phyloP scores from a whole-genome alignment of 2,329 filamentous ascomycete species.

The Ophiostoma quercus region DNA sequence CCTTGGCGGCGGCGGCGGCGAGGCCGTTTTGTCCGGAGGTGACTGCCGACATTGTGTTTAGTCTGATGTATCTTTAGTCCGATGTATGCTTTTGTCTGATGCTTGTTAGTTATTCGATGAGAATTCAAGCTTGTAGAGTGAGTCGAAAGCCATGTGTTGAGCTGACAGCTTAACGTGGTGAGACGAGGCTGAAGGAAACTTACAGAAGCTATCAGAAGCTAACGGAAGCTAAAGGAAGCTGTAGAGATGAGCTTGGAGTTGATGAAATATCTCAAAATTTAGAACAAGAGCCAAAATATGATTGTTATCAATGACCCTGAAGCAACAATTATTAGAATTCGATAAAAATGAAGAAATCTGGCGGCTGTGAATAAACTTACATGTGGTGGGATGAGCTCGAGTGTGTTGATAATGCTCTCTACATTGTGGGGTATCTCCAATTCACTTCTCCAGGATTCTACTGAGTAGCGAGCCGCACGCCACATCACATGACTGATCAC shows the following conservation, averaged over 20 bases:
- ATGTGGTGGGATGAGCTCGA: background rate
- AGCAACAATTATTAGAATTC: no score
- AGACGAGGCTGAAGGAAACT: conserved; percentile 1
- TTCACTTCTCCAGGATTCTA: no score
- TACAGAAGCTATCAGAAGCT: background rate
- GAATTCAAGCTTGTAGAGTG: background rate
- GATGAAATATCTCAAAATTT: background rate
- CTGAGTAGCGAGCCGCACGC: background rate
- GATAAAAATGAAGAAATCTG: background rate
- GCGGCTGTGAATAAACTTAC: background rate
- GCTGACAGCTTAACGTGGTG: background rate
- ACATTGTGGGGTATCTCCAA: background rate
- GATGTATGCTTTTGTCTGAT: conserved; percentile 2
- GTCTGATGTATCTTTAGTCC: background rate
- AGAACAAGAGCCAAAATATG: background rate
- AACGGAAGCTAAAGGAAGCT: background rate
- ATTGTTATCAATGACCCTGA: background rate
- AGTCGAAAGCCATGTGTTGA: background rate
- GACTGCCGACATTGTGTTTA: conserved; percentile 43
- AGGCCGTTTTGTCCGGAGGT: conserved; percentile 57
- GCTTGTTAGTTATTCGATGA: background rate
- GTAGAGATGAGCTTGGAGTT: background rate
- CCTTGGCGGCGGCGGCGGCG: conserved; percentile 54
- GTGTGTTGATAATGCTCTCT: background rate
- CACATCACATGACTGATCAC: background rate